Base-by-base conservation (phyloP, 83 land plant genomes). In the Diphasiastrum complanatum region DNA sequence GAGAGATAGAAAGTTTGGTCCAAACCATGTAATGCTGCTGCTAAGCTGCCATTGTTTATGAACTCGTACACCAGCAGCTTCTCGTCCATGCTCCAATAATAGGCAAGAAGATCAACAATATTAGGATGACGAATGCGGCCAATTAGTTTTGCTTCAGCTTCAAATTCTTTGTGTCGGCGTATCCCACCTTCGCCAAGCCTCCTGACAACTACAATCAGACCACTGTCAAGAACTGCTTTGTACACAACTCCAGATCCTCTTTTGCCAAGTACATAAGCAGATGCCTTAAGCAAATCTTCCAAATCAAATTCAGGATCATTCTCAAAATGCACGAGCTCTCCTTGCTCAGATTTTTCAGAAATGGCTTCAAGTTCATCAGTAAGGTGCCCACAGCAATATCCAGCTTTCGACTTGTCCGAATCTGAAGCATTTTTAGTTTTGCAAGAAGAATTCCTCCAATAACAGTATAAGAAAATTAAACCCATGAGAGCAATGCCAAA, bases 61-160 rank as follows among this genome's bases (percentile, higher is more conserved):
- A 48, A 48, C 23, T 48, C 51, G 51, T 48, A 48, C 6, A 48
- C 18, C 23, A 48, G 51, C 51, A 48, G 51, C 51, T 18, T 48
- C 51, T 48, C 51, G 18, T 48, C 23, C 51, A 48, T 48, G n/a
- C 51, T 24, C 6, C 51, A 48, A 24, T 48, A 48, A 18, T 48
- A 48, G 18, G 51, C 51, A 5, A 18, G 51, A 5, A 48, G 23
- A 6, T 18, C 51, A 48, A 48, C 51, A 18, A 48, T 24, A 24
- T 48, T 48, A 4, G 51, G 51, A 18, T 48, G 51, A 6, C 51
- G 4, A 6, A 48, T 6, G 6, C 23, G 23, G 18, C 51, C 51
- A 18, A 48, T 48, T 6, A 18, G 5, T 18, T 48, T 48, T 4
- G 23, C 51, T 24, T 48, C 51, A 6, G 51, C n/a, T 24, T 48